Conservation (phyloP, 23 red algal genomes). For the Agarophyton chilense region DNA sequence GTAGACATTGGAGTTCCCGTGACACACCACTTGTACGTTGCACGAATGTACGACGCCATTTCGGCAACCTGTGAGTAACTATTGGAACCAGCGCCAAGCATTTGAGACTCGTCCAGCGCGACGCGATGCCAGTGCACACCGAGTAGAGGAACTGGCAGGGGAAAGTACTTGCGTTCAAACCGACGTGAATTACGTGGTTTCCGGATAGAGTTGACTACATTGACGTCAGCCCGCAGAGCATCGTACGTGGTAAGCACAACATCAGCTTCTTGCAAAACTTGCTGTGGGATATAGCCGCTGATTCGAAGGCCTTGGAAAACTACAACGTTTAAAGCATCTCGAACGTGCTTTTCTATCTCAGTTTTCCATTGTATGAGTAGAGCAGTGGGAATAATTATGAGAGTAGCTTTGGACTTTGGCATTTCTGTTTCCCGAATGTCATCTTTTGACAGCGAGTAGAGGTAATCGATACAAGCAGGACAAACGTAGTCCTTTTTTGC, state of each 20-base stretch:
- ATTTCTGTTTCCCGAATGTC: neutral
- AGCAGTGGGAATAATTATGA: slow-evolving; percentile 26
- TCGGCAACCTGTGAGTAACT: slow-evolving; percentile 44
- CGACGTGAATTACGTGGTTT: slow-evolving; percentile 21
- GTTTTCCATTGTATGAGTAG: slow-evolving; percentile 41
- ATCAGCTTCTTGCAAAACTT: slow-evolving; percentile 62
- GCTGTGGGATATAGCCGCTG: slow-evolving; percentile 53
- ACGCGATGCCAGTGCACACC: slow-evolving; percentile 85
- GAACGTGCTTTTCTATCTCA: slow-evolving; percentile 51
- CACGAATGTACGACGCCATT: slow-evolving; percentile 60
- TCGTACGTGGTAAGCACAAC: slow-evolving; percentile 96
- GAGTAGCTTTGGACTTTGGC: slow-evolving; percentile 24
- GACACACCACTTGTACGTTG: slow-evolving; percentile 87
- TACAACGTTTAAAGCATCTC: slow-evolving; percentile 14
- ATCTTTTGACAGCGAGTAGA: neutral
- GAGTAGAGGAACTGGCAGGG: slow-evolving; percentile 67
- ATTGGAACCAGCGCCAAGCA: slow-evolving; percentile 48
- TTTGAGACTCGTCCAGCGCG: slow-evolving; percentile 91
- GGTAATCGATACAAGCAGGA: neutral
- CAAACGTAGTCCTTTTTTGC: neutral
- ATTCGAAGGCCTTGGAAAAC: slow-evolving; percentile 19
- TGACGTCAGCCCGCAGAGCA: slow-evolving; percentile 76
- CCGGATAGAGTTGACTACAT: slow-evolving; percentile 33
- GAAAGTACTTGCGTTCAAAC: slow-evolving; percentile 55
- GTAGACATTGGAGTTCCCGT: slow-evolving; percentile 84